Conservation (phyloP, 2,329 filamentous ascomycete species). For the Hymenoscyphus albidus region DNA sequence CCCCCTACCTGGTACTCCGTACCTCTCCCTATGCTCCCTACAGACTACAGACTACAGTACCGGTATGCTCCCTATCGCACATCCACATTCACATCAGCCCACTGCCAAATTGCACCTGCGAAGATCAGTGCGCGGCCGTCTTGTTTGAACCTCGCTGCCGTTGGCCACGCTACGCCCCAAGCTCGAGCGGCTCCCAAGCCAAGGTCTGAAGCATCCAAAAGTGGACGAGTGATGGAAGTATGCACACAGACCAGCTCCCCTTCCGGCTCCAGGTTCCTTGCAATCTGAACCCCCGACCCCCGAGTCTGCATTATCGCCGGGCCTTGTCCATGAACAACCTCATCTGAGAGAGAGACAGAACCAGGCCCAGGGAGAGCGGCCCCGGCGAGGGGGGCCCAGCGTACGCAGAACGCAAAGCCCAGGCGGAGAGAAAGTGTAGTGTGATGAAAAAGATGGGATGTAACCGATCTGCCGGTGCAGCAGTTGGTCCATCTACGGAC, state of each 20-base stretch:
- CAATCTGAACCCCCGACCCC: neutral
- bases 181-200: neutral
- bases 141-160: neutral
- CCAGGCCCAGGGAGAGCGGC: neutral
- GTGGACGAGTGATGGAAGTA: neutral
- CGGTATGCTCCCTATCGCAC: neutral
- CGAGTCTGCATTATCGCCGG: slow-evolving; percentile 2
- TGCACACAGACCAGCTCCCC: neutral
- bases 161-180: too few relatives aligned
- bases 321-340: slow-evolving; percentile 9
- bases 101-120: neutral
- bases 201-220: neutral
- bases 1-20: neutral
- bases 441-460: slow-evolving; percentile 1
- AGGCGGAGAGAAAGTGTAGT: neutral
- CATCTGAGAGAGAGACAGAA: slow-evolving; percentile 1
- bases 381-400: slow-evolving; percentile 3
- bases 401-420: slow-evolving; percentile 6
- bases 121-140: neutral
- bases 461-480: slow-evolving; percentile 2
- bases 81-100: neutral
- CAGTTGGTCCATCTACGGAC: slow-evolving; percentile 4
- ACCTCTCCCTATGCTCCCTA: too few relatives aligned
- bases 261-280: neutral
- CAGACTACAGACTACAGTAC: too few relatives aligned